Evolutionary conservation across 495 filamentous ascomycete genomes (phyloP), one percentile per base, ranked within the genome.

Genomic region (Aspergillus conjunctus): DNA sequence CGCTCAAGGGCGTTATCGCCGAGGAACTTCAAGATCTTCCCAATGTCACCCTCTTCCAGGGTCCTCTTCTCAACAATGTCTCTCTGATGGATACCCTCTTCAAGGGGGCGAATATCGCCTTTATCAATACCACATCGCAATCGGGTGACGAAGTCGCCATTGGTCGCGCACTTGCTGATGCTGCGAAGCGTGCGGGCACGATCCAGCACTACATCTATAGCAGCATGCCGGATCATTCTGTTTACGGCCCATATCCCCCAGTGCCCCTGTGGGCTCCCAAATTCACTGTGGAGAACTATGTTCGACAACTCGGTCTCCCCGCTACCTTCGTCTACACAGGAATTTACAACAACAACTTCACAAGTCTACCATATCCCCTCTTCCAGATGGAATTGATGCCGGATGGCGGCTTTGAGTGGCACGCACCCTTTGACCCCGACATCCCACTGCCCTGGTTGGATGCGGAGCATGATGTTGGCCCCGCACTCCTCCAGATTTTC

Each of bases 291-390:
- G 94, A 97, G 77, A 88, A 92, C 55, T 97, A 97, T 70, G 82
- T 96, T 48, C 88, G 90, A 30, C 86, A 91, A 70, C 83, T 95
- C 48, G 89, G 85, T 3, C 77, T 97, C 8, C 91, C 92, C 0
- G 85, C 92, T 1, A 97, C 93, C 8, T 97, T 97, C 64, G 86
- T 97, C 62, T 98, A 97, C 71, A 89, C 92, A 31, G 94, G 94
- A 43, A 97, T 97, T 65, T 98, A 98, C 79, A 96, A 97, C 77
- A 98, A 98, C 74, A 98, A 98, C 73, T 98, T 98, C 77, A 97
- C 93, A 10, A 92, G 88, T 59, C 81, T 97, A 26, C 90, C 88
- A 0, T 97, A 96, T 71, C 94, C 94, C 2, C 80, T 98, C 8
- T 96, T 96, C 76, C 91, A 91, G 73, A 96, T 96, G 89, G 91